Evolutionary conservation across 139 green algal genomes (phyloP), one percentile per base, ranked within the genome.

Genomic region (Chlorella sp.): DNA sequence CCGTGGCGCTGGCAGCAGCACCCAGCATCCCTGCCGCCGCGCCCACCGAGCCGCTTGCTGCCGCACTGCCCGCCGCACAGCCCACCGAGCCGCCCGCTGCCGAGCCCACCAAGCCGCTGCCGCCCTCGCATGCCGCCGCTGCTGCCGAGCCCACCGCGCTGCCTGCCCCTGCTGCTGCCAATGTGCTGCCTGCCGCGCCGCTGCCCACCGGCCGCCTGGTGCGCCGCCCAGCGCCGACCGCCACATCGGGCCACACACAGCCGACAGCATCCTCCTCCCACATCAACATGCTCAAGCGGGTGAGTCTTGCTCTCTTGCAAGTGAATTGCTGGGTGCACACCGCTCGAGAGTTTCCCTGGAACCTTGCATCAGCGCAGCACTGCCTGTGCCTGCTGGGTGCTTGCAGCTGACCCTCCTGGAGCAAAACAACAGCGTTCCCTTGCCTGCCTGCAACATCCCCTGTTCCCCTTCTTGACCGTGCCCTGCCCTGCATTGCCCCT

Each of bases 241-340:
- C 14, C 71, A 79, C 71, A 5, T n/a, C 21, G 71, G 28, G 7
- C 75, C 24, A 39, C 75, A 81, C 15, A 0, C 34, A 81, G 75
- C 75, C 34, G 19, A 16, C 75, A 0, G 34, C 30, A 4, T 7
- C 30, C 26, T 15, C 30, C 28, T 32, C 79, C 28, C 14, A 40
- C 39, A 24, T 85, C 48, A 85, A 85, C 79, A 39, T 85, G 79
- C 79, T 85, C 30, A 85, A 85, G 79, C 28, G 28, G 79, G 79
- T 68, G 48, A 68, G 30, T 71, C 2, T 71, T 71, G 21, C 22
- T 71, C 64, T 14, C 11, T 71, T 28, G 2, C 7, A 9, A 3
- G 5, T 12, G 21, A 14, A 26, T 71, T 28, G 21, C 21, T 71
- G 21, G 64, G 7, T 9, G 64, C 64, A 14, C 22, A 3, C 21